These are phyloP conservation scores for Paramecium sexaurelia DNA, from an alignment of 73 alveolate species.

Conservation along the genomic window DNA sequence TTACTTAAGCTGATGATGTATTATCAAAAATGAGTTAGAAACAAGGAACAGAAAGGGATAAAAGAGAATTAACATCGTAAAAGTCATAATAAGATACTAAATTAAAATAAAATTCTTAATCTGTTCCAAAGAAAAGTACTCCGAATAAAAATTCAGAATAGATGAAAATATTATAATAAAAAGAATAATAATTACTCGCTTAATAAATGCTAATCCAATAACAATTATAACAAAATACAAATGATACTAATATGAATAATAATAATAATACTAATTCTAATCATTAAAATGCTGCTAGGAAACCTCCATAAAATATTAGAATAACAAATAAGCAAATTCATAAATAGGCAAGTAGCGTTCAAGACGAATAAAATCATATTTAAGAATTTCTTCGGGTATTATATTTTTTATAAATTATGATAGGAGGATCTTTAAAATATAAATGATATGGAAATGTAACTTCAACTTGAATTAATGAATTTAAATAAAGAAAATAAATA, in stretches of 20 bases:
- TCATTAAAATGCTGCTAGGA: background rate
- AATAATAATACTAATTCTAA: background rate
- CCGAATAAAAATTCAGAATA: background rate
- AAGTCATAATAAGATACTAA: background rate
- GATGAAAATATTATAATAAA: background rate
- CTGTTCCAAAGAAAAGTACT: background rate
- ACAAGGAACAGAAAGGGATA: background rate
- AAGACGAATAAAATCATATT: constrained; percentile 25
- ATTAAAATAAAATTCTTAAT: background rate
- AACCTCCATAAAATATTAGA: constrained; percentile 41
- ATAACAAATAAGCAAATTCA: constrained; percentile 19
- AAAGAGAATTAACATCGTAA: background rate
- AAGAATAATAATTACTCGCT: background rate
- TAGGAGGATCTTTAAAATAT: constrained; percentile 45
- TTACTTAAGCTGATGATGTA: constrained; percentile 17
- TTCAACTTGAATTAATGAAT: background rate
- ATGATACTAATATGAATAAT: background rate
- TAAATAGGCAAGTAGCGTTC: background rate
- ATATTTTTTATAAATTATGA: background rate
- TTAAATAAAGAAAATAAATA: constrained; percentile 34
- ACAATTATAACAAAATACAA: background rate
- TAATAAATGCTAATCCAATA: background rate
- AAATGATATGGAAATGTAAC: background rate
- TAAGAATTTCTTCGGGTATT: constrained; percentile 49
- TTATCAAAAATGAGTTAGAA: constrained; percentile 38